phyloP scores from a whole-genome alignment of 208 protist genomes.

The Lotmaria passim region DNA sequence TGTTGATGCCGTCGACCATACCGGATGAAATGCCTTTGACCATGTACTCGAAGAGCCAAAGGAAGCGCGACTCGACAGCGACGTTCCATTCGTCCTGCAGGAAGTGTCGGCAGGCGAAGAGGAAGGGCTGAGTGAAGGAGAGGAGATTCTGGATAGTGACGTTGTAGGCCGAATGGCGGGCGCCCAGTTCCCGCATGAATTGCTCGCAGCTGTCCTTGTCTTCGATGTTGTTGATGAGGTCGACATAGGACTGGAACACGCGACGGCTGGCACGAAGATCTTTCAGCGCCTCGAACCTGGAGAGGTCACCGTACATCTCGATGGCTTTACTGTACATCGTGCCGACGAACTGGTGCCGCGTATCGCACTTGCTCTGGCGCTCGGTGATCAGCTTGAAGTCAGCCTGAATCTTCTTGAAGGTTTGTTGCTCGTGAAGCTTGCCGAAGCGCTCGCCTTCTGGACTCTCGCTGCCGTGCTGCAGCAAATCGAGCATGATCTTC shows the following conservation, averaged over 20 bases:
- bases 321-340: constrained; percentile 78
- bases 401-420: constrained; percentile 49
- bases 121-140: constrained; percentile 66
- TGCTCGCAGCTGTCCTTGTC: constrained; percentile 45
- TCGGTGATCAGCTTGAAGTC: constrained; percentile 65
- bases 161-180: constrained; percentile 60
- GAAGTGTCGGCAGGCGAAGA: constrained; percentile 76
- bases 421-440: constrained; percentile 48
- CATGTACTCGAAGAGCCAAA: constrained; percentile 55
- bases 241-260: constrained; percentile 58
- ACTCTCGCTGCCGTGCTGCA: constrained; percentile 59
- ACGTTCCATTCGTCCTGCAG: constrained; percentile 75
- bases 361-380: constrained; percentile 51
- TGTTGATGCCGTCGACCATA: constrained; percentile 53
- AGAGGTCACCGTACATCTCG: constrained; percentile 65
- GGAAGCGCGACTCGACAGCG: constrained; percentile 66
- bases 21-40: constrained; percentile 53
- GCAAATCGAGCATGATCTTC: constrained; percentile 51
- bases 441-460: constrained; percentile 62
- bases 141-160: constrained; percentile 51
- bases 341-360: constrained; percentile 58
- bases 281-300: constrained; percentile 56
- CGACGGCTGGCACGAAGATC: constrained; percentile 54
- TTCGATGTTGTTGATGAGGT: constrained; percentile 52
- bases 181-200: constrained; percentile 67